phyloP scores from a whole-genome alignment of 2,329 filamentous ascomycete species.

The Apiospora saccharicola region DNA sequence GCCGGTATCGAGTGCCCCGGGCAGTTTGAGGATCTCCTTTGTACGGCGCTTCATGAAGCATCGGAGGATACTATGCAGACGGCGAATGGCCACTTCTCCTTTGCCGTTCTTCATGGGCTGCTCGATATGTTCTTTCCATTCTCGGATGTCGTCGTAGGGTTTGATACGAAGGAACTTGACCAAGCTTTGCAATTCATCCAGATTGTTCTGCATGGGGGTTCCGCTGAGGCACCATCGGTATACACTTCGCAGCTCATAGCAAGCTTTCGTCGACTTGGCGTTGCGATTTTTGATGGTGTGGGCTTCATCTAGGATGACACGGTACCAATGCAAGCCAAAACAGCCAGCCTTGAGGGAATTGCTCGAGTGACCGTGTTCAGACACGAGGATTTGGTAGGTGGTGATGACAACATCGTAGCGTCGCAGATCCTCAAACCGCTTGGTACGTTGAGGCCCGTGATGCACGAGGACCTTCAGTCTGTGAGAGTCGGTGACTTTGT shows the following conservation, averaged over 20 bases:
- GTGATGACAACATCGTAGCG: slow-evolving; percentile 96
- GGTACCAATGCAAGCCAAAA: slow-evolving; percentile 94
- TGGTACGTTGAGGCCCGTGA: slow-evolving; percentile 86
- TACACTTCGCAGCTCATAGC: slow-evolving; percentile 82
- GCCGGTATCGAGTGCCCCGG: slow-evolving; percentile 80
- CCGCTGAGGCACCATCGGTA: slow-evolving; percentile 97
- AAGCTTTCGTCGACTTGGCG: slow-evolving; percentile 92
- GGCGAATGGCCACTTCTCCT: slow-evolving; percentile 86
- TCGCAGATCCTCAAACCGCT: slow-evolving; percentile 77
- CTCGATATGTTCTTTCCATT: slow-evolving; percentile 93
- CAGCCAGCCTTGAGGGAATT: slow-evolving; percentile 77
- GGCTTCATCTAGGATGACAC: slow-evolving; percentile 93
- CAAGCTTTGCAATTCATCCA: slow-evolving; percentile 93
- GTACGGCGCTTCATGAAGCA: slow-evolving; percentile 99
- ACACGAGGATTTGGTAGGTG: slow-evolving; percentile 94
- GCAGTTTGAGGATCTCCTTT: slow-evolving; percentile 93
- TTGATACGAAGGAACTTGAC: slow-evolving; percentile 92
- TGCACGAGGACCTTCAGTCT: slow-evolving; percentile 85
- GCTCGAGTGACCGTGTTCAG: slow-evolving; percentile 79
- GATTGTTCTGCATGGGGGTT: slow-evolving; percentile 97
- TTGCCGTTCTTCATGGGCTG: slow-evolving; percentile 87
- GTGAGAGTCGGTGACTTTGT: slow-evolving; percentile 76
- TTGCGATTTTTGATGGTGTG: slow-evolving; percentile 99
- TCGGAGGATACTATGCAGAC: slow-evolving; percentile 83
- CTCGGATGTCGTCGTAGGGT: slow-evolving; percentile 84